Base-by-base conservation (phyloP, 306 rosid species). In the Clitoria ternatea region DNA sequence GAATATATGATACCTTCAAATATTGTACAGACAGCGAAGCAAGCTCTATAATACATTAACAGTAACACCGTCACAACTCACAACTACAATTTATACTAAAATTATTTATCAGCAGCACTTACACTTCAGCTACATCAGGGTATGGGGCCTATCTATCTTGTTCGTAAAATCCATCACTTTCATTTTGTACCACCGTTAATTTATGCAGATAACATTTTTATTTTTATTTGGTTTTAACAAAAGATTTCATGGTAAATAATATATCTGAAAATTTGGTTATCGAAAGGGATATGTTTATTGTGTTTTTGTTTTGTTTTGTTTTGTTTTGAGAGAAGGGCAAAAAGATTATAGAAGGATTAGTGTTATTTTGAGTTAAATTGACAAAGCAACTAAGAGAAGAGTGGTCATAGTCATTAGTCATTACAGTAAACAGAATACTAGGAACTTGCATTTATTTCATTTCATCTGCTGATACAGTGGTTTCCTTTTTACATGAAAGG, bases 51-150 rank as follows among this genome's bases (percentile, higher is more conserved):
- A 40, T 29, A 19, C 70, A 65, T 57, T 54, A 76, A 19, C 70
- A 65, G 57, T 54, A 76, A 36, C 62, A 65, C 57, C 75, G 52
- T 70, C 81, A 65, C 53, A 64, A 45, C 18, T n/a, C n/a, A n/a
- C n/a, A n/a, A n/a, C n/a, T 69, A 23, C 39, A 37, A 39, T 9
- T 40, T 23, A 13, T 23, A 12, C 55, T 29, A 17, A 19, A 27
- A 57, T 17, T 43, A 20, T 69, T 29, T 63, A 32, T 77, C 67
- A 32, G 50, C 67, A 32, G 50, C 47, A 52, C 33, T 15, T 48
- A 36, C 18, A 11, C 48, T 65, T 37, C 18, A 26, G 26, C 36
- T 33, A 39, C 22, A 54, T 53, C 32, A 37, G 18, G 56, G 7
- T 42, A 14, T 11, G 44, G 63, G 44, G 33, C 59, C 72, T 69